Conservation (phyloP, 2,329 filamentous ascomycete species). For the Malbranchea cinnamomea region DNA sequence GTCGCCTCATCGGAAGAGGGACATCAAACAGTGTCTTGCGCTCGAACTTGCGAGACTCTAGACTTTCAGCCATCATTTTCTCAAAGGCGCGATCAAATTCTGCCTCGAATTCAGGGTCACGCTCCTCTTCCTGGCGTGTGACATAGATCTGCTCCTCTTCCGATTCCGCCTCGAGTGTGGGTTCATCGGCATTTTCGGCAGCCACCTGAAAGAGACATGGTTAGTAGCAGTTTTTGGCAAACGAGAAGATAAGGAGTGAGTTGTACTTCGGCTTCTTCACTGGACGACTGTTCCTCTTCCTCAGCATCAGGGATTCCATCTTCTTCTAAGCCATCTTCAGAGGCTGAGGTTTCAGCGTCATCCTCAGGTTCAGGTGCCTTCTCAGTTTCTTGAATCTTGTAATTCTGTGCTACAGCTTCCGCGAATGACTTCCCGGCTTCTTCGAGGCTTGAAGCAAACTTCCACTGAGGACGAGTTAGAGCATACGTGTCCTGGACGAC, state of each 20-base stretch:
- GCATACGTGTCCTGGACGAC: conserved; percentile 85
- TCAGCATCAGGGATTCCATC: conserved; percentile 39
- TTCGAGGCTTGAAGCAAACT: conserved; percentile 61
- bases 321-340: conserved; percentile 61
- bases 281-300: conserved; percentile 39
- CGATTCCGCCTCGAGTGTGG: conserved; percentile 50
- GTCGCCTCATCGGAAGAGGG: conserved; percentile 78
- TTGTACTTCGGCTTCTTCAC: conserved; percentile 32
- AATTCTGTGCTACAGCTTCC: conserved; percentile 77
- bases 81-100: conserved; percentile 97
- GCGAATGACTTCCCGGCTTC: conserved; percentile 76
- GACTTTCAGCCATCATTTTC: conserved; percentile 94
- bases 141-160: conserved; percentile 86
- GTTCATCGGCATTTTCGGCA: conserved; percentile 28
- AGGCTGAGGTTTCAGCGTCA: conserved; percentile 51
- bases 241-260: conserved; percentile 2
- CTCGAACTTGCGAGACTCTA: conserved; percentile 91
- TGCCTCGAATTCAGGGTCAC: conserved; percentile 86
- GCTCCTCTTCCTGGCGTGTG: conserved; percentile 73
- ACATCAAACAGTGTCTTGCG: conserved; percentile 90
- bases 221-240: too few species aligned
- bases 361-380: conserved; percentile 59
- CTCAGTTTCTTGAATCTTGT: conserved; percentile 61
- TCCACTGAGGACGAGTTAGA: conserved; percentile 81
- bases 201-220: conserved; percentile 1